Percentiles rank a stretch among this genome's conserved stretches.
Evolutionary conservation across 106 monocot genomes (phyloP).

Genomic region (Phalaenopsis aphrodite): DNA sequence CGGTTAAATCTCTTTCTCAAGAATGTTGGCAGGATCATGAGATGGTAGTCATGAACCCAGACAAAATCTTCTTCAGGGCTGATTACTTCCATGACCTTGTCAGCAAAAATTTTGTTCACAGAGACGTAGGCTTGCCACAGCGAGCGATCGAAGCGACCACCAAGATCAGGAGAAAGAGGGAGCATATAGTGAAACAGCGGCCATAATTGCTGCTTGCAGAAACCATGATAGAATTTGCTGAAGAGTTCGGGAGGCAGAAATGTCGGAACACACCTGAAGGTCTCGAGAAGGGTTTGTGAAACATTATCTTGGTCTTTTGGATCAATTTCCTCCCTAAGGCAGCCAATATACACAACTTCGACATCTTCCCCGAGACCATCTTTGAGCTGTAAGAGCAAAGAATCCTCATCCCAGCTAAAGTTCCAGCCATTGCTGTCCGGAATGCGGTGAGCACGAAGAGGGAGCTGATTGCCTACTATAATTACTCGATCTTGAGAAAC

Average conservation of each 20-base stretch:
- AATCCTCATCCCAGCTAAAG: conserved; percentile 55
- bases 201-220: conserved; percentile 88
- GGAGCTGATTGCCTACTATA: conserved; percentile 44
- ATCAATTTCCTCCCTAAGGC: conserved; percentile 42
- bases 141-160: conserved; percentile 38
- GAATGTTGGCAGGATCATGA: conserved; percentile 82
- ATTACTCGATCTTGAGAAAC: conserved; percentile 29
- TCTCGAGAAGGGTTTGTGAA: conserved; percentile 48
- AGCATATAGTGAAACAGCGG: conserved; percentile 91
- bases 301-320: conserved; percentile 63
- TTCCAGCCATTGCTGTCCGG: conserved; percentile 25
- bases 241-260: conserved; percentile 49
- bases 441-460: conserved; percentile 26
- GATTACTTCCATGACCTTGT: conserved; percentile 62
- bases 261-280: conserved; percentile 61
- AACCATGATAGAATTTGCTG: conserved; percentile 59
- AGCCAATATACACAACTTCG: conserved; percentile 53
- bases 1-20: conserved; percentile 48
- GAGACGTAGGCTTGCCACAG: conserved; percentile 58
- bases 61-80: conserved; percentile 74
- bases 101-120: conserved; percentile 66
- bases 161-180: conserved; percentile 37
- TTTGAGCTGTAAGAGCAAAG: conserved; percentile 41
- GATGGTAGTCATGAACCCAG: conserved; percentile 93
- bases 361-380: conserved; percentile 39